phyloP scores from a whole-genome alignment of 2,329 filamentous ascomycete species.

The Cadophora malorum region DNA sequence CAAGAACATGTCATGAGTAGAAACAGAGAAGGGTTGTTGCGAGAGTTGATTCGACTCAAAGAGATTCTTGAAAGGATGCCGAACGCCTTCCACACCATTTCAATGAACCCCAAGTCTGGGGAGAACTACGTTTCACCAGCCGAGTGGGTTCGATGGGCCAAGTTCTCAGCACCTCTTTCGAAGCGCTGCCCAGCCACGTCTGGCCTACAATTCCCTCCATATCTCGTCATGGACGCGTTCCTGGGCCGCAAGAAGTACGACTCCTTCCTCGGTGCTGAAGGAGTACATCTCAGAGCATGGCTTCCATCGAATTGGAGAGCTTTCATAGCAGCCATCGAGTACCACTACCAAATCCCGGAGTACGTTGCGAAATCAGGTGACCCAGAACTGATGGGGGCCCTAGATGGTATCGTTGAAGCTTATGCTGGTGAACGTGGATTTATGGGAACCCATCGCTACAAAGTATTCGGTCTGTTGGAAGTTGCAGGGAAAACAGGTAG shows the following conservation, averaged over 20 bases:
- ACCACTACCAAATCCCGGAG: slow-evolving; percentile 60
- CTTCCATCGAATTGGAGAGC: slow-evolving; percentile 59
- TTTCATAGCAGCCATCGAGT: slow-evolving; percentile 61
- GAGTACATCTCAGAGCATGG: slow-evolving; percentile 59
- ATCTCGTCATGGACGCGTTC: slow-evolving; percentile 61
- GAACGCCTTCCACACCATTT: slow-evolving; percentile 61
- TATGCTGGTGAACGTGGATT: slow-evolving; percentile 62
- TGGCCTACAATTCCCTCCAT: slow-evolving; percentile 59
- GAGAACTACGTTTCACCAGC: slow-evolving; percentile 57
- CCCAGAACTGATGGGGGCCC: slow-evolving; percentile 56
- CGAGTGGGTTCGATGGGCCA: slow-evolving; percentile 57
- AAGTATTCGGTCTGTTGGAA: slow-evolving; percentile 62
- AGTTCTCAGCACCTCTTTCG: slow-evolving; percentile 58
- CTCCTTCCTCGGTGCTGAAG: slow-evolving; percentile 59
- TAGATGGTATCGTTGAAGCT: slow-evolving; percentile 61
- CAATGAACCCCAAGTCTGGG: slow-evolving; percentile 57
- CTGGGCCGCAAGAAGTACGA: slow-evolving; percentile 57
- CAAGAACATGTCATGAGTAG: slow-evolving; percentile 61
- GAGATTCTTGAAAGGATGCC: slow-evolving; percentile 60
- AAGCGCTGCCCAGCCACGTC: slow-evolving; percentile 58
- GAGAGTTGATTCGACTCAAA: slow-evolving; percentile 58
- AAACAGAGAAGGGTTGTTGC: slow-evolving; percentile 56
- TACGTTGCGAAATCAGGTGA: slow-evolving; percentile 59
- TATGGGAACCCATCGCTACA: slow-evolving; percentile 63
- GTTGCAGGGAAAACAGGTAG: slow-evolving; percentile 60